Evolutionary conservation across 768 basidiomycete genomes (phyloP).

Genomic region (Boletus tylopilopsis): DNA sequence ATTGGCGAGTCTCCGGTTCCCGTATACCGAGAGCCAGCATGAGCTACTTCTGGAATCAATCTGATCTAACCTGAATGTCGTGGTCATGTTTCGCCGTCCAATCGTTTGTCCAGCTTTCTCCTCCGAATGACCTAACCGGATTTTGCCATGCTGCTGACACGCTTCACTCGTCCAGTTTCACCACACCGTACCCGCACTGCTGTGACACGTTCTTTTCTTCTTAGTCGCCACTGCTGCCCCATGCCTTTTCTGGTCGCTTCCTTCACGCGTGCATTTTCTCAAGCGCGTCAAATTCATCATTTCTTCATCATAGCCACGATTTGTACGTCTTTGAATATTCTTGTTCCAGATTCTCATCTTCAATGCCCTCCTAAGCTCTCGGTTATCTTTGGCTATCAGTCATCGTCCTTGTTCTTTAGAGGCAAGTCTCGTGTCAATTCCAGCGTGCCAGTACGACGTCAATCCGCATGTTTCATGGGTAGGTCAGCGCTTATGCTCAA

Average conservation of each 20-base stretch:
- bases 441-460: conserved; percentile 28
- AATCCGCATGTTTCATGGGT: conserved; percentile 36
- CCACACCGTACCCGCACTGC: conserved; percentile 61
- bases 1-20: conserved; percentile 31
- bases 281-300: conserved; percentile 29
- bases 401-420: conserved; percentile 18
- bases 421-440: conserved; percentile 28
- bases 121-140: conserved; percentile 46
- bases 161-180: conserved; percentile 38
- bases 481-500: conserved; percentile 49
- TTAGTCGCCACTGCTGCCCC: conserved; percentile 46
- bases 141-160: conserved; percentile 61
- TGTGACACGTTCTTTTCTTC: conserved; percentile 58
- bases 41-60: conserved; percentile 29
- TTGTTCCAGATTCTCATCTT: conserved; percentile 27
- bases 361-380: conserved; percentile 15
- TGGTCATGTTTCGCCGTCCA: conserved; percentile 30
- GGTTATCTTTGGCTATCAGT: conserved; percentile 23
- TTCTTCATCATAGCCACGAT: conserved; percentile 23
- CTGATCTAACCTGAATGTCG: conserved; percentile 24
- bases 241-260: conserved; percentile 56
- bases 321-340: conserved; percentile 32
- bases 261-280: conserved; percentile 29
- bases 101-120: conserved; percentile 40
- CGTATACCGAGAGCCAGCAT: conserved; percentile 27